Evolutionary conservation across 495 filamentous ascomycete species (phyloP).

Genomic region (Xanthoparmelia taractica): DNA sequence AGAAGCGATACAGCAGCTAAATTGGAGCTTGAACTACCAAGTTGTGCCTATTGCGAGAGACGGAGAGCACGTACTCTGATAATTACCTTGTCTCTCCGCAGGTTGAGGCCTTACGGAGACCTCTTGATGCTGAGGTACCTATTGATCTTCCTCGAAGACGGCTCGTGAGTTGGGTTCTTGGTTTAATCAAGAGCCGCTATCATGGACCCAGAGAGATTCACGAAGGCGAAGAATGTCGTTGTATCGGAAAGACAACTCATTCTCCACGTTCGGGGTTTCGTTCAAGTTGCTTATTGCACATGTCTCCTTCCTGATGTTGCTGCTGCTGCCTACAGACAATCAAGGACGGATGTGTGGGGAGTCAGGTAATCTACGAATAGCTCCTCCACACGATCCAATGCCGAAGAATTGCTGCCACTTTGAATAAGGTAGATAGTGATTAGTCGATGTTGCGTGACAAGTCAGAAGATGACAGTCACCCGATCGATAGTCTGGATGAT

Average conservation of each 20-base stretch:
- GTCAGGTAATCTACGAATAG: neutral
- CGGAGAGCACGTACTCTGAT: neutral
- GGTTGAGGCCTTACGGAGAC: neutral
- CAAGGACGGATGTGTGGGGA: neutral
- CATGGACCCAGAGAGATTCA: neutral
- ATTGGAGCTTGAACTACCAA: neutral
- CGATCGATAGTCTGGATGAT: neutral
- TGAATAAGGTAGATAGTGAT: neutral
- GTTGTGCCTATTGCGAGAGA: neutral
- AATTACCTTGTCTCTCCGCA: neutral
- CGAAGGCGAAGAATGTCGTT: neutral
- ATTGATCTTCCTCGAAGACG: neutral
- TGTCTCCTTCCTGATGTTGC: neutral
- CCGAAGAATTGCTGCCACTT: neutral
- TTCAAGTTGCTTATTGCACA: neutral
- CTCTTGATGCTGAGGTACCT: neutral
- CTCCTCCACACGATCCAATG: neutral
- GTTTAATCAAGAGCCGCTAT: neutral
- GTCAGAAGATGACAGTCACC: neutral
- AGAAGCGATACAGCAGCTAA: neutral
- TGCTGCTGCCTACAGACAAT: neutral
- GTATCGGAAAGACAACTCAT: neutral
- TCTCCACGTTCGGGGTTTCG: neutral
- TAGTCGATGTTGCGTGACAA: neutral
- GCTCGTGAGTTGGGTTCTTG: neutral